Evolutionary conservation across 2,329 filamentous ascomycete species (phyloP).

Genomic region (Botrytis hyacinthi): DNA sequence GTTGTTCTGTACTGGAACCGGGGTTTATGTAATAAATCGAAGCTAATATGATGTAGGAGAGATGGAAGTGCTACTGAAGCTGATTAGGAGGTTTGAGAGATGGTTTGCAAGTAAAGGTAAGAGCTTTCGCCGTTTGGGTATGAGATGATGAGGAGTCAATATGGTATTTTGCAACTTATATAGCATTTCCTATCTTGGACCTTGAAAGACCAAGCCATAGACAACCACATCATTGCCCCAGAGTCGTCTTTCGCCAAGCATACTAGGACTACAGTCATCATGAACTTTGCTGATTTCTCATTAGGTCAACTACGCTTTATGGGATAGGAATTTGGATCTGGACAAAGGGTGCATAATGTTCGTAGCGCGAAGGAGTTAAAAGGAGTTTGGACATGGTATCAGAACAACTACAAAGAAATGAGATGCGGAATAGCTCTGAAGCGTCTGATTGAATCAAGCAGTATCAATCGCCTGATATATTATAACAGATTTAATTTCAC

Average conservation of each 20-base stretch:
- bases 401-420: background rate
- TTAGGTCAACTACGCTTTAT: constrained; percentile 4
- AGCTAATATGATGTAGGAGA: constrained; percentile 43
- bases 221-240: constrained; percentile 86
- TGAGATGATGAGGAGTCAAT: constrained; percentile 25
- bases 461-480: background rate
- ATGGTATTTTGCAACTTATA: constrained; percentile 85
- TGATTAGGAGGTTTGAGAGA: constrained; percentile 24
- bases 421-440: background rate
- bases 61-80: constrained; percentile 51
- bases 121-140: background rate
- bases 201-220: constrained; percentile 53
- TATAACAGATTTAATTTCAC: background rate
- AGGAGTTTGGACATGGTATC: background rate
- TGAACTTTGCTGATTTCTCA: background rate
- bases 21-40: background rate
- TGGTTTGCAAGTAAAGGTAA: constrained; percentile 3
- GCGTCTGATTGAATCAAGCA: background rate
- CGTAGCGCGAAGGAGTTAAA: constrained; percentile 3
- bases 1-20: constrained; percentile 37
- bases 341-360: background rate
- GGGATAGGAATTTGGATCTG: background rate
- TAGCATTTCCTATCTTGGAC: constrained; percentile 99
- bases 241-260: constrained; percentile 43
- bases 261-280: background rate